phyloP scores from a whole-genome alignment of 208 protist species.

The Crithidia brevicula region DNA sequence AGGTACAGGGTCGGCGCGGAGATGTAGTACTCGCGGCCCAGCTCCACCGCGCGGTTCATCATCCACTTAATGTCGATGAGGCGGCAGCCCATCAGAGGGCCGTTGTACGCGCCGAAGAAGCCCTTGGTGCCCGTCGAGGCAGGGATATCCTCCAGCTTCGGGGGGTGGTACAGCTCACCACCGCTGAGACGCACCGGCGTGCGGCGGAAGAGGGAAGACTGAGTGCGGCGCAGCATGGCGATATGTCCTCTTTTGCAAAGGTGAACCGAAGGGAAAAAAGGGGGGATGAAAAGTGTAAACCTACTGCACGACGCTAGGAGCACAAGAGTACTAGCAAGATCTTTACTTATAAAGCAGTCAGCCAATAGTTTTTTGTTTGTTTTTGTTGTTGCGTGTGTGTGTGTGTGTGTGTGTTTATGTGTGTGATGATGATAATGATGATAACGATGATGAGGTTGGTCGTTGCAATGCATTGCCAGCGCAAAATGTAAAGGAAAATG shows the following conservation, averaged over 20 bases:
- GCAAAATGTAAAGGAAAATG: too few species aligned
- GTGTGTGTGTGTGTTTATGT: not conserved
- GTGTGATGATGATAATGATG: not conserved
- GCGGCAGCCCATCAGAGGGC: slow-evolving; percentile 55
- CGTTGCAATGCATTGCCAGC: too few species aligned
- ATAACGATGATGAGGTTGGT: too few species aligned
- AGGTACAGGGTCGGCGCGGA: slow-evolving; percentile 76
- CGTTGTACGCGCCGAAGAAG: slow-evolving; percentile 85
- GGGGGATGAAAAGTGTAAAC: not conserved
- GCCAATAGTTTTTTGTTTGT: too few species aligned
- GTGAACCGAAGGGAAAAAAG: slow-evolving; percentile 3
- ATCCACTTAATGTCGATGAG: slow-evolving; percentile 92
- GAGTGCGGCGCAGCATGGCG: slow-evolving; percentile 84
- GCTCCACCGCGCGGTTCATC: slow-evolving; percentile 88
- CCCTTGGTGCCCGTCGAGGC: slow-evolving; percentile 57
- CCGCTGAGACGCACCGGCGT: slow-evolving; percentile 73
- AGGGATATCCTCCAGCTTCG: slow-evolving; percentile 81
- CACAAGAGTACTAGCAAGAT: too few species aligned
- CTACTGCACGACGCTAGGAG: too few species aligned
- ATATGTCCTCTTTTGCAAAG: slow-evolving; percentile 1
- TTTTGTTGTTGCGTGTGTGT: slow-evolving; percentile 6
- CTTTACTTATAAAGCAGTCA: too few species aligned
- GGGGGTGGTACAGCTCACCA: slow-evolving; percentile 85
- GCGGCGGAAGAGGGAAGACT: slow-evolving; percentile 66
- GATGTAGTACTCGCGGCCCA: slow-evolving; percentile 89